Conservation (phyloP, 768 basidiomycete species). For the Termitomyces sp. region DNA sequence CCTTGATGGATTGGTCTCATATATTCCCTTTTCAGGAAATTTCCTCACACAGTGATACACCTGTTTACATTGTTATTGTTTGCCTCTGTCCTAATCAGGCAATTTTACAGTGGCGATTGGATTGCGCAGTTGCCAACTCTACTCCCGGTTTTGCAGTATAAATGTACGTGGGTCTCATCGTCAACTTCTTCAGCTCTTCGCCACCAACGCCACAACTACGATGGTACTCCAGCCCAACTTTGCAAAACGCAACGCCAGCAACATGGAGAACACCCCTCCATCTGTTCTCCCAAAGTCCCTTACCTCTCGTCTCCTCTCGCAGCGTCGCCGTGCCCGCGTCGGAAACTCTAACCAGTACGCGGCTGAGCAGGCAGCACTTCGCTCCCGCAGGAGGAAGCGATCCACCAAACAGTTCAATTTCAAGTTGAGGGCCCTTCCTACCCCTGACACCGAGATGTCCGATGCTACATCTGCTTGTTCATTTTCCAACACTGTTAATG, state of each 20-base stretch:
- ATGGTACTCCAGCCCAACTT: slow-evolving; percentile 26
- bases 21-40: not conserved
- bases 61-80: not conserved
- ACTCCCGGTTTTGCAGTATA: not conserved
- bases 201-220: slow-evolving; percentile 14
- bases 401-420: slow-evolving; percentile 23
- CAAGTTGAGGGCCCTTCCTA: slow-evolving; percentile 18
- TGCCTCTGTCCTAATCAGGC: not conserved
- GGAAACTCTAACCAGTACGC: slow-evolving; percentile 27
- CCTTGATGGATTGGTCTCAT: slow-evolving; percentile 2
- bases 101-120: slow-evolving; percentile 3
- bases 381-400: slow-evolving; percentile 20
- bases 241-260: slow-evolving; percentile 16
- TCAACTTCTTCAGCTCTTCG: not conserved
- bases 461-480: slow-evolving; percentile 19
- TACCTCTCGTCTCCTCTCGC: slow-evolving; percentile 18
- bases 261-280: slow-evolving; percentile 33
- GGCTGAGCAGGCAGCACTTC: slow-evolving; percentile 36
- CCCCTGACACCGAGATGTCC: slow-evolving; percentile 29
- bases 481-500: slow-evolving; percentile 23
- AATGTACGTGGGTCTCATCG: not conserved
- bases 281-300: slow-evolving; percentile 14
- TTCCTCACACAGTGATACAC: not conserved
- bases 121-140: slow-evolving; percentile 1
- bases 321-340: slow-evolving; percentile 36